Base-by-base conservation (phyloP, 2,329 filamentous ascomycete genomes). In the Fusarium continuum region DNA sequence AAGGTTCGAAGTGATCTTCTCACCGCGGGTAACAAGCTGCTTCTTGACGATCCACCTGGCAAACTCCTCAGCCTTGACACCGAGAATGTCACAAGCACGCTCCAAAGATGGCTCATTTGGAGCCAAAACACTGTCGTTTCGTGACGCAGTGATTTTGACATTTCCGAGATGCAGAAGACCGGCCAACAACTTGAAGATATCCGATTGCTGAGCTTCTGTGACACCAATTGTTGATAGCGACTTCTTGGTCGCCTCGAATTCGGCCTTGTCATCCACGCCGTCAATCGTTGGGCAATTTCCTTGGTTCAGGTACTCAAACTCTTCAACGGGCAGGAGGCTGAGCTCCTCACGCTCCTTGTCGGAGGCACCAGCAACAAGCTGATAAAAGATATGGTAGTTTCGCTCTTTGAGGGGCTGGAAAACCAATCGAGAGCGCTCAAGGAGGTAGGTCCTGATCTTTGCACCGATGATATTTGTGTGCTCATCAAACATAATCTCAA, bases 1-100 rank as follows among this genome's bases (percentile, higher is more conserved):
- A 61, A 99, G 79, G 74, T 97, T 97, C 23, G 95, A 98, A 25
- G 92, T 92, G 70, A 99, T 99, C 82, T 97, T 98, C 77, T 99
- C 95, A 41, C 93, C 95, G 74, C 95, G 88, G 13, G 95, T 99
- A 64, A 97, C 88, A 57, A 99, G 85, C 78, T 99, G 95, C 80
- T 99, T 99, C 85, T 99, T 99, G 62, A 98, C 92, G 47, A 93
- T 97, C 95, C 95, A 99, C 77, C 94, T 97, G 45, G 95, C 90
- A 73, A 99, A 98, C 68, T 93, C 91, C 25, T 85, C 80, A 3
- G 88, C 85, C 74, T 97, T 88, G 57, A 99, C 96, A 19, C 95
- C 95, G 29, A 99, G 85, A 58, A 98, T 91, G 11, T 85, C 81
- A 73, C 92, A 93, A 53, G 95, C 94, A 71, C 88, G 89, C 51